Evolutionary conservation across 2,329 filamentous ascomycete species (phyloP).

Genomic region (Pseudogymnoascus sp.): DNA sequence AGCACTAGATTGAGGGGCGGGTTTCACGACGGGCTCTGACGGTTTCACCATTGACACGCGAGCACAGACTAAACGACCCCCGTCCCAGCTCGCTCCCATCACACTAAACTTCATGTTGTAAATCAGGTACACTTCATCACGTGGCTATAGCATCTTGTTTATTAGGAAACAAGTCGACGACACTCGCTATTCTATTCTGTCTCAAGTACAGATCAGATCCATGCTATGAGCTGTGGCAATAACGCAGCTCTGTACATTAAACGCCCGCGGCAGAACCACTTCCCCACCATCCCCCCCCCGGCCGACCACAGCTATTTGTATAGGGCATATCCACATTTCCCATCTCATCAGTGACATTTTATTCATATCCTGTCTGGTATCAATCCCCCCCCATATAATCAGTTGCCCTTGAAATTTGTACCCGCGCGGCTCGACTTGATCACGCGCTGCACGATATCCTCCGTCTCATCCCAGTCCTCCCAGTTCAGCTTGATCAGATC

Average conservation of each 20-base stretch:
- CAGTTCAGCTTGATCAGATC: slow-evolving; percentile 74
- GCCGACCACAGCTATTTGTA: not conserved
- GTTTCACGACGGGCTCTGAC: not conserved
- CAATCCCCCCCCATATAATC: not conserved
- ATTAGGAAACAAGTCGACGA: not conserved
- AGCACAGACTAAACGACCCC: not conserved
- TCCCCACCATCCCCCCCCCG: not conserved
- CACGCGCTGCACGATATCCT: slow-evolving; percentile 70
- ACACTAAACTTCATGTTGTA: not conserved
- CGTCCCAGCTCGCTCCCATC: not conserved
- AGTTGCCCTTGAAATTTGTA: slow-evolving; percentile 32
- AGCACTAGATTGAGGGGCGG: not conserved
- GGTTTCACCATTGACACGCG: slow-evolving; percentile 2
- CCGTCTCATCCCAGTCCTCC: slow-evolving; percentile 83
- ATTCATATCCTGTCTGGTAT: not conserved
- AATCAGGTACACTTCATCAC: not conserved
- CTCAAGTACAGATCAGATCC: slow-evolving; percentile 5
- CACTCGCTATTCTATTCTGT: not conserved
- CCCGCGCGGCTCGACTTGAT: slow-evolving; percentile 63
- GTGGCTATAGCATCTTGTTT: not conserved
- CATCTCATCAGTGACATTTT: not conserved
- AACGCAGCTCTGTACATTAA: not conserved
- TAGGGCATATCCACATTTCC: slow-evolving; percentile 1
- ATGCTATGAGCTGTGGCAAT: not conserved
- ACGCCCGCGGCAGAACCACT: not conserved